A percentile compares a stretch with the other conserved stretches of the same genome.
Conservation (phyloP, 1,139 yeast genomes). For the Diutina sp. region DNA sequence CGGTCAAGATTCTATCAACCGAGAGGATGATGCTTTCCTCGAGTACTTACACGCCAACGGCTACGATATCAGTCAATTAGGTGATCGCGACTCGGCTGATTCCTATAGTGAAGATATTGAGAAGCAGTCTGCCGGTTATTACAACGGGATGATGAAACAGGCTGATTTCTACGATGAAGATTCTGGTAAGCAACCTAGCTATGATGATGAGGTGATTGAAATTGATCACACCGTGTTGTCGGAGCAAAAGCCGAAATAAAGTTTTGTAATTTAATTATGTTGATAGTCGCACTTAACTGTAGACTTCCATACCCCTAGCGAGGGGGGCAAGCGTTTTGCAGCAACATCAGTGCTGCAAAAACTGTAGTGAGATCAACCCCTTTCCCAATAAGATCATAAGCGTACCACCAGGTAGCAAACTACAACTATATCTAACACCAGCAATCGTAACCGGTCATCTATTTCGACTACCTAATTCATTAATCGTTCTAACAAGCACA, state of each 20-base stretch:
- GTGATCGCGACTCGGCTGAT: conserved; percentile 9
- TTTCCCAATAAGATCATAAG: too few relatives aligned
- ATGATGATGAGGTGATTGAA: neutral
- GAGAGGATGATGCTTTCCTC: conserved; percentile 63
- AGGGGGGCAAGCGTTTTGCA: too few relatives aligned
- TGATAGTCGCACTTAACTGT: too few relatives aligned
- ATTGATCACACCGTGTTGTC: neutral
- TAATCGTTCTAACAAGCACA: conserved; percentile 1
- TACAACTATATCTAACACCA: too few relatives aligned
- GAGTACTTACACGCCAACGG: conserved; percentile 49
- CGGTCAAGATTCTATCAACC: conserved; percentile 69
- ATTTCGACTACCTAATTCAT: neutral
- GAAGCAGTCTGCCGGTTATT: too few relatives aligned
- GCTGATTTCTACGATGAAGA: too few relatives aligned
- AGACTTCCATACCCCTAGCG: too few relatives aligned
- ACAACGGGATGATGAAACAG: too few relatives aligned
- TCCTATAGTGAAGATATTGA: neutral
- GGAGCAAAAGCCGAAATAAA: neutral
- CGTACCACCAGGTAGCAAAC: too few relatives aligned
- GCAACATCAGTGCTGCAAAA: too few relatives aligned
- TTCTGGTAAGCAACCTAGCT: neutral
- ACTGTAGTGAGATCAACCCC: too few relatives aligned
- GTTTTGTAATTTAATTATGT: too few relatives aligned
- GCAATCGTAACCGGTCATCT: neutral
- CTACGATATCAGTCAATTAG: conserved; percentile 40